Base-by-base conservation (phyloP, 2,329 filamentous ascomycete genomes). In the Cladosporium oxysporum region DNA sequence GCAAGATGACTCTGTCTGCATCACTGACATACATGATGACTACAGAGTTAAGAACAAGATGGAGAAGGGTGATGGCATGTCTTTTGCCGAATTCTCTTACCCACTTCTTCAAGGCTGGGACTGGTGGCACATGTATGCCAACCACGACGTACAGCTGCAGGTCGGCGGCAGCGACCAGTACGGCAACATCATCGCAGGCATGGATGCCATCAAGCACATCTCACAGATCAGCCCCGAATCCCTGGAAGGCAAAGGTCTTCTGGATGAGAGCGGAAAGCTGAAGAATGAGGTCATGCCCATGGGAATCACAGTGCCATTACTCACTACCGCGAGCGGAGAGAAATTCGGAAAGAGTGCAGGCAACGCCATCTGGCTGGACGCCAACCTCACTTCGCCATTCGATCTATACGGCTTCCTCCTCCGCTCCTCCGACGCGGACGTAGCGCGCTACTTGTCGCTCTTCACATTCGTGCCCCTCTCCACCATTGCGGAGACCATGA, bases 261-360 rank as follows among this genome's bases (percentile, higher is more conserved):
- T 62, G 55, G 76, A 61, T 52, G 44, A 62, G 61, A 72, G 65
- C 67, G 82, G 64, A 72, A 82, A 72, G 57, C 68, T 82, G 47
- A 75, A 82, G 47, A 72, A 79, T 2, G 77, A 77, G 8, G 71
- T 77, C 23, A 73, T 81, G 28, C 92, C 93, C 0, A 86, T 94
- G 68, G 95, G 95, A 8, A 90, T 99, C 71, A 98, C 95, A 0
- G 92, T 94, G 0, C 95, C 95, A 0, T 85, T 99, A 1, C 82
- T 99, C 44, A 97, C 93, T 0, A 93, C 94, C 62, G 84, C 91
- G 0, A 87, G 91, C 0, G 95, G 95, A 21, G 88, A 87, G 75
- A 99, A 99, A 78, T 93, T 98, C 72, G 95, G 95, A 61, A 99
- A 99, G 81, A 96, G 90, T 69, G 91, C 92, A 1, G 94, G 93